Evolutionary conservation across 345 rosid species (phyloP).

Genomic region (Melaleuca quinquenervia): DNA sequence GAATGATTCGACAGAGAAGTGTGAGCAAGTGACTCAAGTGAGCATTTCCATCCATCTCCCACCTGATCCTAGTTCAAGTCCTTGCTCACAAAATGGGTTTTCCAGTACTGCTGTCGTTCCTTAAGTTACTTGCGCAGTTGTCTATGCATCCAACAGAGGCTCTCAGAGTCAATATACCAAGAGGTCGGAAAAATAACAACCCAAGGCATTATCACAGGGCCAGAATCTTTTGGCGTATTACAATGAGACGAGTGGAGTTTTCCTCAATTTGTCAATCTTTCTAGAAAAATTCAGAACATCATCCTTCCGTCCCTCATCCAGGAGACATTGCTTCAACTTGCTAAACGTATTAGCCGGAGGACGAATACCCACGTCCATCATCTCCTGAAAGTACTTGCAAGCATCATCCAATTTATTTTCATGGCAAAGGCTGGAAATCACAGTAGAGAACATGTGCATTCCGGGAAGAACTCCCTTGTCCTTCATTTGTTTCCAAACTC

Average conservation of each 20-base stretch:
- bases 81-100: background rate
- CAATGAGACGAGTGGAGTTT: slow-evolving; percentile 25
- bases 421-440: slow-evolving; percentile 50
- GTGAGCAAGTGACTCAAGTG: background rate
- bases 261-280: slow-evolving; percentile 60
- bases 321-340: slow-evolving; percentile 59
- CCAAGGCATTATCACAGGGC: background rate
- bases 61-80: background rate
- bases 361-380: slow-evolving; percentile 78
- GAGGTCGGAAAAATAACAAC: background rate
- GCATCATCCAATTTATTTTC: slow-evolving; percentile 60
- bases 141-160: background rate
- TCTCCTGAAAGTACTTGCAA: slow-evolving; percentile 71
- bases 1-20: background rate
- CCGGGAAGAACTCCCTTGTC: slow-evolving; percentile 65
- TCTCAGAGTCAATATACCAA: background rate
- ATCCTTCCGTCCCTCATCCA: slow-evolving; percentile 48
- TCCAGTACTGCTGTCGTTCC: background rate
- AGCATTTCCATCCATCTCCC: background rate
- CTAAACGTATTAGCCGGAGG: slow-evolving; percentile 72
- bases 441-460: slow-evolving; percentile 75
- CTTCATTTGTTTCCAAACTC: slow-evolving; percentile 71
- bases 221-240: background rate
- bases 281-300: slow-evolving; percentile 25
- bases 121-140: background rate